Evolutionary conservation across 176 grass and related monocot genomes (phyloP).

Genomic region (Lolium rigidum): DNA sequence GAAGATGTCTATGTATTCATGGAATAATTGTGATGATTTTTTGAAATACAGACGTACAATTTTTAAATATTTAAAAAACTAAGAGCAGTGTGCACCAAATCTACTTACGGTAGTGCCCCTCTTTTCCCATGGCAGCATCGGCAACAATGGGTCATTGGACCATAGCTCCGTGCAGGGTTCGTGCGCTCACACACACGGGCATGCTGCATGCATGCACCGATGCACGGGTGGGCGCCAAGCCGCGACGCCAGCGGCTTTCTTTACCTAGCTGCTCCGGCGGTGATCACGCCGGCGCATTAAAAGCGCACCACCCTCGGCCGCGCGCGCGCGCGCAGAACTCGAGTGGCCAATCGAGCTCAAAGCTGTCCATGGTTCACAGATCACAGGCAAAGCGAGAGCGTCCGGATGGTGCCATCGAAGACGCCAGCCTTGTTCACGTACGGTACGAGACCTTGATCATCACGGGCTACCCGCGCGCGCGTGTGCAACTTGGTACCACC

Average conservation of each 20-base stretch:
- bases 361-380: conserved; percentile 40
- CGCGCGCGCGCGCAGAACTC: too few relatives aligned
- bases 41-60: too few relatives aligned
- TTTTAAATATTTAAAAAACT: too few relatives aligned
- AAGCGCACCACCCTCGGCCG: not conserved
- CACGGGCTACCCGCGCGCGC: not conserved
- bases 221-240: conserved; percentile 41
- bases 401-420: not conserved
- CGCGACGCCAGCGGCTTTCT: conserved; percentile 41
- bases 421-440: conserved; percentile 34
- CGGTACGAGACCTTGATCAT: not conserved
- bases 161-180: not conserved
- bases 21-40: too few relatives aligned
- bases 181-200: not conserved
- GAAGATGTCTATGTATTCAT: too few relatives aligned
- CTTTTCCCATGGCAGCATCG: not conserved
- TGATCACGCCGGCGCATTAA: conserved; percentile 48
- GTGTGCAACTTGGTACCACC: conserved; percentile 24
- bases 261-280: conserved; percentile 25
- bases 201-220: not conserved
- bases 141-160: not conserved
- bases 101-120: too few relatives aligned
- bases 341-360: not conserved
- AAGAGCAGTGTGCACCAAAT: too few relatives aligned
- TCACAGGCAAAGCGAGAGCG: conserved; percentile 47